These are phyloP conservation scores for Candida germanica DNA, from an alignment of 805 yeast genomes.

Conservation along the genomic window DNA sequence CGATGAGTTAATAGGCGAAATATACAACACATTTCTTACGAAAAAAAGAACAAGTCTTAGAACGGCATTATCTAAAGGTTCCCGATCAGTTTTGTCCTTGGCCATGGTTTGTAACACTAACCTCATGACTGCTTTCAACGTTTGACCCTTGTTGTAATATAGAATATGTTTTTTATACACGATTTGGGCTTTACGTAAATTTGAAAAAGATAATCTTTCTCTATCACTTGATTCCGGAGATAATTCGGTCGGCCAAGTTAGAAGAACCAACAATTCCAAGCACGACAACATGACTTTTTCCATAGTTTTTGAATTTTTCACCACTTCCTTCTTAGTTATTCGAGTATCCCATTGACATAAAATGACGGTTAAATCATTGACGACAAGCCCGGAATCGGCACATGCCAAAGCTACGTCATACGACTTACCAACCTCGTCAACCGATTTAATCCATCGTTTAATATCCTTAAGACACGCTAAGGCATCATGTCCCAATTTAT, in stretches of 20 bases:
- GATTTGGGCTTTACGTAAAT: conserved; percentile 64
- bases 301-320: conserved; percentile 27
- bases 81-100: conserved; percentile 52
- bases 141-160: conserved; percentile 53
- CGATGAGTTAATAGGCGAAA: conserved; percentile 65
- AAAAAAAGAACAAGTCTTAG: conserved; percentile 69
- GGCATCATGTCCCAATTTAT: conserved; percentile 86
- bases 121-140: conserved; percentile 66
- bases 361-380: conserved; percentile 71
- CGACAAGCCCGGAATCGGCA: conserved; percentile 71
- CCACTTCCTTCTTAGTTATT: conserved; percentile 27
- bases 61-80: conserved; percentile 67
- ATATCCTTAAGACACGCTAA: conserved; percentile 81
- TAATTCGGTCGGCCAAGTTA: conserved; percentile 84
- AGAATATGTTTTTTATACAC: conserved; percentile 69
- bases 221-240: conserved; percentile 53
- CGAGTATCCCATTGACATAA: conserved; percentile 67
- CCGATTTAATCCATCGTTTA: conserved; percentile 81
- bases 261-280: conserved; percentile 74
- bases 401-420: conserved; percentile 88
- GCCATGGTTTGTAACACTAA: conserved; percentile 62
- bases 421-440: conserved; percentile 67
- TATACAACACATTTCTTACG: conserved; percentile 72
- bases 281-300: conserved; percentile 69
- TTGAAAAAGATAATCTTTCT: conserved; percentile 56